Conservation (phyloP, 192 early-diverging fungal genomes). For the Gamsiella multidivaricata region DNA sequence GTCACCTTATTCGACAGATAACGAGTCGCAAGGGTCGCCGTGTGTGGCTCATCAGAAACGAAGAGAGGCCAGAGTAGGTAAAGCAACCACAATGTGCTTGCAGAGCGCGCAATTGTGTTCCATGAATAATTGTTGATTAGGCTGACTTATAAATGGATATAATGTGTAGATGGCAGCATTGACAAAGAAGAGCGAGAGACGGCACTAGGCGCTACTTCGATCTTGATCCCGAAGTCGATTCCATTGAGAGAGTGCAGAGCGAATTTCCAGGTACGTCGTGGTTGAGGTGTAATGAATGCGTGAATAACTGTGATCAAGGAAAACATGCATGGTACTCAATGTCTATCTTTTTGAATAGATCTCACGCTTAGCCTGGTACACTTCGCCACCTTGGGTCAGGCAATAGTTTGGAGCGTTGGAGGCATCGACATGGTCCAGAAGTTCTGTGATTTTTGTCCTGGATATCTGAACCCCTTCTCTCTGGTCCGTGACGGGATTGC, state of each 20-base stretch:
- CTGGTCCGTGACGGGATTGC: constrained; percentile 18
- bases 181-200: not conserved
- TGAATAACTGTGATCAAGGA: no score
- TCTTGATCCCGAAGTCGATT: not conserved
- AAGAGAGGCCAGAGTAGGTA: constrained; percentile 6
- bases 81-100: not conserved
- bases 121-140: not conserved
- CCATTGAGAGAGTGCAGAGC: no score
- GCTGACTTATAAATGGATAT: not conserved
- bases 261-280: no score
- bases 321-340: no score
- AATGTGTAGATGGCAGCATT: not conserved
- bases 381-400: constrained; percentile 5
- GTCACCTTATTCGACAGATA: not conserved
- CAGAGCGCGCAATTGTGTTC: not conserved
- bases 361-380: not conserved
- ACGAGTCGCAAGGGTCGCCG: not conserved
- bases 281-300: no score
- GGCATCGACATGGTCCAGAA: constrained; percentile 1
- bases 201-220: not conserved
- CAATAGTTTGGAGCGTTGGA: not conserved
- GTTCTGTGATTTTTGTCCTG: constrained; percentile 1
- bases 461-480: not conserved
- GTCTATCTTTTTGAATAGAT: no score
- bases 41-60: constrained; percentile 11